A percentile compares a stretch with the other conserved stretches of the same genome.
phyloP scores from a whole-genome alignment of 2,329 filamentous ascomycete species.

The Penicillium thymicola region DNA sequence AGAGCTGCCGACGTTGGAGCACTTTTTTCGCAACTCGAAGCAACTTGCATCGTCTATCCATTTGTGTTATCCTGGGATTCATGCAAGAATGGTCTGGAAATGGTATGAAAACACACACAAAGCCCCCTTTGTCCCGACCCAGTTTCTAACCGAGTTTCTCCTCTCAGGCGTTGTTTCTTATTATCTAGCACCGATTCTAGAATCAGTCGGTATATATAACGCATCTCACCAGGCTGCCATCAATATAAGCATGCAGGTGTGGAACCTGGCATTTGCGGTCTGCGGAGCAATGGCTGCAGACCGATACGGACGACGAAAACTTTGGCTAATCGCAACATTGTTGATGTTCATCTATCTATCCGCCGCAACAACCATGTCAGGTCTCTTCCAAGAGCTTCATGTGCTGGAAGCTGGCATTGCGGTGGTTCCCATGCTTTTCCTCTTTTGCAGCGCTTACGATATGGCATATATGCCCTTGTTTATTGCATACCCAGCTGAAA shows the following conservation, averaged over 20 bases:
- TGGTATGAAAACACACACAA: not conserved
- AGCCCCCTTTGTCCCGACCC: not conserved
- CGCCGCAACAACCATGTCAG: conserved; percentile 15
- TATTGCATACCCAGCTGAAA: conserved; percentile 22
- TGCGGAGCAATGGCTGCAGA: conserved; percentile 6
- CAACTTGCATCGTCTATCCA: conserved; percentile 20
- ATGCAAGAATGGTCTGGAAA: conserved; percentile 20
- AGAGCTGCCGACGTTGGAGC: conserved; percentile 16
- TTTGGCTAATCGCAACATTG: conserved; percentile 14
- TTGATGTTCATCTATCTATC: conserved; percentile 18
- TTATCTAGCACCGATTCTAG: conserved; percentile 20
- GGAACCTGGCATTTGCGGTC: conserved; percentile 8
- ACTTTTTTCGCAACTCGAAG: conserved; percentile 16
- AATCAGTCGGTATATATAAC: conserved; percentile 18
- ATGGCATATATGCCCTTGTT: conserved; percentile 21
- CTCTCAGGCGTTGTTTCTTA: conserved; percentile 21
- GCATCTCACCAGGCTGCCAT: conserved; percentile 12
- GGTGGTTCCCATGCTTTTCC: conserved; percentile 26
- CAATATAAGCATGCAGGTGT: conserved; percentile 15
- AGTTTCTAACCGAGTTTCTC: not conserved
- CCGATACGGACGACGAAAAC: conserved; percentile 12
- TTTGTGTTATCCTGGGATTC: conserved; percentile 22
- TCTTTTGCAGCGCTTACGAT: conserved; percentile 20
- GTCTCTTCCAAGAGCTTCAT: conserved; percentile 17
- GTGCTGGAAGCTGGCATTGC: conserved; percentile 23